Evolutionary conservation across 2,329 filamentous ascomycete species (phyloP).

Genomic region (Xylaria polymorpha): DNA sequence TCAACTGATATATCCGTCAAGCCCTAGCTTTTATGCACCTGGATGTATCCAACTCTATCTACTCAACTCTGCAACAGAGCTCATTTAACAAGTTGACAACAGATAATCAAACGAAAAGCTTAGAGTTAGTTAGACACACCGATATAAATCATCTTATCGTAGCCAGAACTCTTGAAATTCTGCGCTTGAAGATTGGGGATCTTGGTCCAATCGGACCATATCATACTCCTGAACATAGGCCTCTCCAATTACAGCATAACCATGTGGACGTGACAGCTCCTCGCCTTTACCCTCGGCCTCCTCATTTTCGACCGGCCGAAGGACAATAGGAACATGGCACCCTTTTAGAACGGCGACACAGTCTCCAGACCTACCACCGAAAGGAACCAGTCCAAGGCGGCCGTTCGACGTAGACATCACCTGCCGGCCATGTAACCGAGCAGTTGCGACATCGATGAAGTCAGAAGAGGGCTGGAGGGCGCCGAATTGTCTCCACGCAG

Average conservation of each 20-base stretch:
- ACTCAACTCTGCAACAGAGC: too few species aligned
- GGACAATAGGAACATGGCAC: constrained; percentile 5
- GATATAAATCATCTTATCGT: neutral
- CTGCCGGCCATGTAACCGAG: constrained; percentile 6
- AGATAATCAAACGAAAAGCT: neutral
- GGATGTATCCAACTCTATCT: too few species aligned
- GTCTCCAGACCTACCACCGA: neutral
- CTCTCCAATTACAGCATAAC: constrained; percentile 8
- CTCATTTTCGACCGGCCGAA: constrained; percentile 3
- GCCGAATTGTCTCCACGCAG: neutral
- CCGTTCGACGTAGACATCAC: constrained; percentile 1
- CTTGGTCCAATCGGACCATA: neutral
- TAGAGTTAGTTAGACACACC: neutral
- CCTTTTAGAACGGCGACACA: neutral
- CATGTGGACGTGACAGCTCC: neutral
- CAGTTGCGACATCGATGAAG: neutral
- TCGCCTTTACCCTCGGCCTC: neutral
- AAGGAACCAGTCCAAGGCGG: neutral
- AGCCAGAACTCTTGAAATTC: neutral
- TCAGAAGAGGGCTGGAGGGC: neutral
- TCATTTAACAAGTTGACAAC: neutral
- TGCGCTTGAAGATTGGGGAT: neutral
- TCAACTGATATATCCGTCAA: too few species aligned
- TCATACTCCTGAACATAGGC: neutral
- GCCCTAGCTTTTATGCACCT: too few species aligned